Base-by-base conservation (phyloP, 805 yeast species). In the Komagataella populi region DNA sequence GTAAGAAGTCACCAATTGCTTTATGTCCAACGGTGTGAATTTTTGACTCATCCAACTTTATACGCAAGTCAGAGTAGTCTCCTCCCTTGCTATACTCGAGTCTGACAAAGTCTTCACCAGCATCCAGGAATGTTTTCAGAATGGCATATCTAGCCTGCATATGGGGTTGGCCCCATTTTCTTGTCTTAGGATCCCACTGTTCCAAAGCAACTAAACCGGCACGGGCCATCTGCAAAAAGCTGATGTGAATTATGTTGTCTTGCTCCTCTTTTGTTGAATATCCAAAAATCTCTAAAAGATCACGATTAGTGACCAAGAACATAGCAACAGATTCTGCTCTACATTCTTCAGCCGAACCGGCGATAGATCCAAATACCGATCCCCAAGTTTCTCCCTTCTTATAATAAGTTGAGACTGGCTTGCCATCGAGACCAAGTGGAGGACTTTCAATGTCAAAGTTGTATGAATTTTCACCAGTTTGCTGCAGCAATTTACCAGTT, bases 161-260 rank as follows among this genome's bases (percentile, higher is more conserved):
- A 64, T 88, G 96, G 12, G 96, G 82, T 69, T 88, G 96, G 30
- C 96, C 96, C 96, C 96, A 88, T 67, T 87, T 87, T 53, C 72
- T 70, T 24, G 87, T 75, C 47, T 67, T 67, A 45, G 96, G 96
- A 65, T 88, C 95, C 88, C 95, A 88, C 63, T 76, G 86, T 65
- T 88, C 95, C 61, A 88, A 73, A 6, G 86, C 91, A 43, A 84
- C 61, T 49, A 88, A 70, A 53, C 96, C 96, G 5, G 96, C 96
- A 58, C 96, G 76, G 23, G 88, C 84, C 96, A 88, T 88, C 56
- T 78, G 81, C 56, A 87, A 68, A 57, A 81, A 85, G 14, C 90
- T 86, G 46, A 84, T 73, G 59, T 75, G 78, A 47, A 79, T 72
- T 50, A 87, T 76, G 52, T 77, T 80, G 49, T 80, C 79, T 60